Percentiles rank a stretch among this genome's conserved stretches.
These are phyloP conservation scores for Inonotus obliquus DNA, from an alignment of 1,284 basidiomycete genomes.

Conservation along the genomic window DNA sequence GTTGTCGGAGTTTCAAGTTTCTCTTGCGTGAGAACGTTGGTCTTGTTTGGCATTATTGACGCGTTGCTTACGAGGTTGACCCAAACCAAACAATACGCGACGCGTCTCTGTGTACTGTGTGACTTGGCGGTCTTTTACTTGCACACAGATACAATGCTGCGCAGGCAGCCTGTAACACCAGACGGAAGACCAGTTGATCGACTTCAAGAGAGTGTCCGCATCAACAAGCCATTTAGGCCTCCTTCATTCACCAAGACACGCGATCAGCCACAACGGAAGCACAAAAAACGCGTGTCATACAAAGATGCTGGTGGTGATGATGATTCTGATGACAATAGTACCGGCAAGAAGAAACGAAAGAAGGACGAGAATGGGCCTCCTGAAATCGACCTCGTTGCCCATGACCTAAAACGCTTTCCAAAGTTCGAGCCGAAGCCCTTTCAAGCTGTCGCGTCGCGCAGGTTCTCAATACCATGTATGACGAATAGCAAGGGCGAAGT, in stretches of 20 bases:
- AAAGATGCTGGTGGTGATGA: slow-evolving; percentile 54
- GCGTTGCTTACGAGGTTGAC: slow-evolving; percentile 9
- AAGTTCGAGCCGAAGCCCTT: slow-evolving; percentile 84
- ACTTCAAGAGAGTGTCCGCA: slow-evolving; percentile 61
- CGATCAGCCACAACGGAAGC: slow-evolving; percentile 68
- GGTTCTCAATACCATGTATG: slow-evolving; percentile 90
- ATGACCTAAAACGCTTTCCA: slow-evolving; percentile 70
- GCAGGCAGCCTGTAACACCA: slow-evolving; percentile 59
- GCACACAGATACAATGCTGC: slow-evolving; percentile 51
- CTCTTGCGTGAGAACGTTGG: too few species aligned
- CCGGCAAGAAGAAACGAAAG: slow-evolving; percentile 56
- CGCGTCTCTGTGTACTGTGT: neutral
- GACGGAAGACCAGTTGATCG: slow-evolving; percentile 64
- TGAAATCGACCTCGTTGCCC: slow-evolving; percentile 28
- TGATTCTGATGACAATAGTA: slow-evolving; percentile 43
- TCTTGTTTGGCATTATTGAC: slow-evolving; percentile 6
- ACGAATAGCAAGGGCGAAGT: slow-evolving; percentile 72
- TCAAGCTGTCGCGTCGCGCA: slow-evolving; percentile 48
- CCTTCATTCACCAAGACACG: slow-evolving; percentile 52
- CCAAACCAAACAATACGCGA: neutral
- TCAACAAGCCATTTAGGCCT: slow-evolving; percentile 79
- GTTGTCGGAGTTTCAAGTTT: neutral
- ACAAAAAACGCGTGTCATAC: slow-evolving; percentile 74
- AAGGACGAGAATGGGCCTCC: slow-evolving; percentile 48
- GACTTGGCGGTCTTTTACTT: neutral